phyloP scores from a whole-genome alignment of 257 asterid genomes.

The Coffea canephora region DNA sequence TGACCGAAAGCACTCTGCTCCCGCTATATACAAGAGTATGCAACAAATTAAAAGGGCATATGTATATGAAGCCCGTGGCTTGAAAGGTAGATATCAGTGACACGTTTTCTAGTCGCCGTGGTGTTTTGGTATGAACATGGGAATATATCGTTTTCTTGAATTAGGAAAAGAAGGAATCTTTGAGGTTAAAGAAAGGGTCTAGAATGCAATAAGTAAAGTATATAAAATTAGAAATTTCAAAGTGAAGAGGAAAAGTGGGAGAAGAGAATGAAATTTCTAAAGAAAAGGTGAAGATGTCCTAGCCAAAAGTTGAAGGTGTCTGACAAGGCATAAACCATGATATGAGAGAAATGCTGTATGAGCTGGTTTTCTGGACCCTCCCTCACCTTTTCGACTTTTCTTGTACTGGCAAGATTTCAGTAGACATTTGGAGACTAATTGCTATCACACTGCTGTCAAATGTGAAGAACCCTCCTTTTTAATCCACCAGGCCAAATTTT shows the following conservation, averaged over 20 bases:
- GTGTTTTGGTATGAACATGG: not conserved
- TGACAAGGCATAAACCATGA: constrained; percentile 19
- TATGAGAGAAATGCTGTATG: constrained; percentile 13
- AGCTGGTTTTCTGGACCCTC: constrained; percentile 27
- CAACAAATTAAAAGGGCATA: not conserved
- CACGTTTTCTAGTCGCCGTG: not conserved
- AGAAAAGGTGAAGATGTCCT: constrained; percentile 12
- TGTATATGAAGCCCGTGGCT: not conserved
- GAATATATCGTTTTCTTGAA: constrained; percentile 3
- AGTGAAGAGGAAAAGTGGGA: constrained; percentile 20
- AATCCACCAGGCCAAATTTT: not conserved
- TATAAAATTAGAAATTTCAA: not conserved
- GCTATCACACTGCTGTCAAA: not conserved
- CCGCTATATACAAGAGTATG: not conserved
- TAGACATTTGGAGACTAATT: not conserved
- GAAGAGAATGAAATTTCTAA: constrained; percentile 3
- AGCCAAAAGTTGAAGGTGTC: constrained; percentile 6
- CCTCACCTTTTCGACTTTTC: not conserved
- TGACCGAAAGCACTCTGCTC: not conserved
- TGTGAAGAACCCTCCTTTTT: not conserved
- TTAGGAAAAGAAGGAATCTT: not conserved
- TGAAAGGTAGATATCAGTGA: not conserved
- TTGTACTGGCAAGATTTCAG: not conserved
- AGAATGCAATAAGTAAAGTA: constrained; percentile 6
- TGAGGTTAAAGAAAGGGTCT: not conserved